Evolutionary conservation across 441 rosid genomes (phyloP).

Genomic region (Rhodomyrtus psidioides): DNA sequence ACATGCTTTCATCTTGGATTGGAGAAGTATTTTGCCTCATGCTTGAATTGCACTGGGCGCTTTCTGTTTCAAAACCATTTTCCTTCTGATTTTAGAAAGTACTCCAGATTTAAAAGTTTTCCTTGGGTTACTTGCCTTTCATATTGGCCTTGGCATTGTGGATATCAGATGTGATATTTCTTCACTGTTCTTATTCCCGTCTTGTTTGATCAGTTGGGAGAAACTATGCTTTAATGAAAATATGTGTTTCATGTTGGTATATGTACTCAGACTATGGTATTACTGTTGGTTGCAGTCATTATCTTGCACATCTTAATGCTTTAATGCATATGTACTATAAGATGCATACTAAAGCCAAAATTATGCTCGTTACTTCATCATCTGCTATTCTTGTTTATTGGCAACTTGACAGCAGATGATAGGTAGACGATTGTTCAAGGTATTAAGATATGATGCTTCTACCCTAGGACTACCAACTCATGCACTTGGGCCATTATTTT

Average conservation of each 20-base stretch:
- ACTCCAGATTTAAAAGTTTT: background rate
- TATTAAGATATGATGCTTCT: background rate
- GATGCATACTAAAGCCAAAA: background rate
- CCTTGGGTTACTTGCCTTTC: background rate
- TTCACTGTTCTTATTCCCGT: background rate
- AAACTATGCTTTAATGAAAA: background rate
- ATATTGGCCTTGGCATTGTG: background rate
- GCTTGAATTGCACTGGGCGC: background rate
- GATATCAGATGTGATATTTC: background rate
- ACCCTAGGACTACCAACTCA: background rate
- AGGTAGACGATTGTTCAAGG: background rate
- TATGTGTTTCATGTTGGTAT: background rate
- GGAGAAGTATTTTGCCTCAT: background rate
- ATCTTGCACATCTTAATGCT: background rate
- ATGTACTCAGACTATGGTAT: background rate
- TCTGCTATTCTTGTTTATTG: background rate
- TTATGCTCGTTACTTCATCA: background rate
- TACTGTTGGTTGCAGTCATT: background rate
- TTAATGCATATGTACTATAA: background rate
- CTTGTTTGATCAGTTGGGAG: background rate
- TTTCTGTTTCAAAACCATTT: background rate
- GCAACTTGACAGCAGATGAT: background rate
- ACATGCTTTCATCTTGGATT: background rate
- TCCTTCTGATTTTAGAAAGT: background rate
- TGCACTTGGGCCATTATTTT: background rate